Base-by-base conservation (phyloP, 1,284 basidiomycete genomes). In the Fistulina hepatica region DNA sequence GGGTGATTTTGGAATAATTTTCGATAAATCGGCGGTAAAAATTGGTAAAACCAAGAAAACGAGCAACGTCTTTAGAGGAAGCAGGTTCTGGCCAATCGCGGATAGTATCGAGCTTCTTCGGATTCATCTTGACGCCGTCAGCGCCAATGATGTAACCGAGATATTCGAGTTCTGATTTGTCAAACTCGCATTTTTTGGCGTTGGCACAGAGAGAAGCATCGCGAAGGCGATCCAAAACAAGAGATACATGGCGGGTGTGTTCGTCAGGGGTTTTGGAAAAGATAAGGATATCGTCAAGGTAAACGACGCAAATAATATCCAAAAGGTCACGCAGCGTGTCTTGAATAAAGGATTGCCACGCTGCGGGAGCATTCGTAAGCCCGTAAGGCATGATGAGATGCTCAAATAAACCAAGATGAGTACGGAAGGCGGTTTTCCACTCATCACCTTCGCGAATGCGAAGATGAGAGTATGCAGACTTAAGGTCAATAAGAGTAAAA, bases 21-120 rank as follows among this genome's bases (percentile, higher is more conserved):
- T 50, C 21, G 27, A 69, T 61, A 45, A 69, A 70, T 8, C 53
- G 41, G 0, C 56, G 43, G 40, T 65, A 67, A 46, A 60, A 66
- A 45, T 61, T 61, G n/a, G 26, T 30, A 16, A 31, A 38, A 6
- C 36, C 27, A 7, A 30, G 30, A 12, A 31, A 31, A 8, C 17
- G 21, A 21, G 40, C 38, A 10, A 45, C 19, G 16, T 43, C 41
- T 17, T 40, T 43, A 8, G 43, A 34, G 8, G 37, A 40, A 1
- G 28, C 43, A 0, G 65, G 67, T 1, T 20, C 21, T 0, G 58
- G 60, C 67, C 67, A 72, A 5, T 52, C 39, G 1, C 32, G 17
- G 27, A 71, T 55, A 1, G 53, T 49, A 2, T 53, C 20, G 6
- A 69, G 41, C 45, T 69, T 69, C 5, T 41, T 43, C 0, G 49